phyloP scores from a whole-genome alignment of 768 basidiomycete genomes.

The Trametes maxima region DNA sequence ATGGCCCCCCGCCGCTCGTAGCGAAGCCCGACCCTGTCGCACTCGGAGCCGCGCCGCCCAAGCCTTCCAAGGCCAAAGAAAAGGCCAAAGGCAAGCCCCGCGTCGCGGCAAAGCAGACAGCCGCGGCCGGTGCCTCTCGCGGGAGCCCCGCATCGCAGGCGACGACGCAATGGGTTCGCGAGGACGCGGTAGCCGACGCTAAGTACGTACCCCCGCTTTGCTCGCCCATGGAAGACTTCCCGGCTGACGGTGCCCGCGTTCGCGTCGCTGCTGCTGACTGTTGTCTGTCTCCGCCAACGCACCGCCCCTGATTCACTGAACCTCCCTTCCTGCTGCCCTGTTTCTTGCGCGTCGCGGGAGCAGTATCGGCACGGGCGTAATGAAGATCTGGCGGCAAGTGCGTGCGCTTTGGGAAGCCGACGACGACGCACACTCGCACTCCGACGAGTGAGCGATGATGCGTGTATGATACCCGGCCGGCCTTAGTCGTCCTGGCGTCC shows the following conservation, averaged over 20 bases:
- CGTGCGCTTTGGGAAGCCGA: conserved; percentile 46
- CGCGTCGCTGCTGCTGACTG: background rate
- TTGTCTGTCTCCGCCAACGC: conserved; percentile 3
- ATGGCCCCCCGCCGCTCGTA: conserved; percentile 40
- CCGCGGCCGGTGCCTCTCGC: background rate
- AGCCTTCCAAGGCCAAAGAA: conserved; percentile 10
- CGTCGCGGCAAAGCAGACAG: background rate
- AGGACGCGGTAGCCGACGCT: conserved; percentile 55
- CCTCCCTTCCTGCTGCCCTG: background rate
- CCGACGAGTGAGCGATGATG: background rate
- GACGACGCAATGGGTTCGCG: conserved; percentile 51
- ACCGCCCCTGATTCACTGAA: too few species aligned
- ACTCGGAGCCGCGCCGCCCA: conserved; percentile 16
- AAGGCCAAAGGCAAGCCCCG: conserved; percentile 11
- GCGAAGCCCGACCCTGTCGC: conserved; percentile 3
- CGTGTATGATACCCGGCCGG: background rate
- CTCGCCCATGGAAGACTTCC: too few species aligned
- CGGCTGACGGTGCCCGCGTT: background rate
- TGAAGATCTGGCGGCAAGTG: conserved; percentile 71
- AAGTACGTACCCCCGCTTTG: conserved; percentile 53
- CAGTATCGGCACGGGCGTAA: conserved; percentile 74
- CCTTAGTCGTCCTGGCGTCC: background rate
- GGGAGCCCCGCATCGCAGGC: too few species aligned
- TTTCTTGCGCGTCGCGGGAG: background rate
- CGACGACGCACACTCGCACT: background rate